Base-by-base conservation (phyloP, 2,329 filamentous ascomycete genomes). In the Hypoxylon sp. region DNA sequence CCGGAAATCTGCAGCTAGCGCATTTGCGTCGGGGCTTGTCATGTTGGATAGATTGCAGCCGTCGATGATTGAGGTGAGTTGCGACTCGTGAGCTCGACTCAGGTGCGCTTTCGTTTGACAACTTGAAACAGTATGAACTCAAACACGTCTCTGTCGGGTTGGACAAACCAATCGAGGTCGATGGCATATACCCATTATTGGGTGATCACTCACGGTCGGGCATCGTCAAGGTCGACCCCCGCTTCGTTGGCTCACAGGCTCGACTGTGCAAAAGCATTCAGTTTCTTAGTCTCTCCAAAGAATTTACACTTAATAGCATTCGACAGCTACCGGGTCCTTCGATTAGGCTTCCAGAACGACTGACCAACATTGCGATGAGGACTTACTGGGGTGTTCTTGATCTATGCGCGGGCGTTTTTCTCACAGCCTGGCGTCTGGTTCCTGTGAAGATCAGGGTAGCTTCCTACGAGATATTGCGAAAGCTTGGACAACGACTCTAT, bases 121-220 rank as follows among this genome's bases (percentile, higher is more conserved):
- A 11, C 30, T 43, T 30, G 13, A 1, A 49, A 46, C 28, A 73
- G 71, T 73, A 68, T 32, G n/a, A 65, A 39, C 37, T 72, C 1
- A 13, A 48, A 13, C 54, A 61, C 8, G 43, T 64, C 22, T 1
- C 47, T 3, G 49, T 67, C 10, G 34, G 44, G 15, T 44, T 32
- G 4, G 59, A 62, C 8, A 32, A 68, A 10, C 66, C 43, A 0
- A 53, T 74, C 8, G 51, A 72, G 6, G 32, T 73, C 13, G 54
- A 73, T 7, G 73, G 73, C 2, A 0, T 11, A 11, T 70, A 69
- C 30, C 59, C 74, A 5, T 43, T 76, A 3, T 54, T 77, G n/a
- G 74, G 72, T n/a, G 73, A 77, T 34, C 72, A 74, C 54, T 76
- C 76, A 10, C 70, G 73, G 8, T 61, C 47, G 0, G 65, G 69